A percentile compares a stretch with the other conserved stretches of the same genome.
Conservation (phyloP, 1,284 basidiomycete species). For the Pterula multifida region DNA sequence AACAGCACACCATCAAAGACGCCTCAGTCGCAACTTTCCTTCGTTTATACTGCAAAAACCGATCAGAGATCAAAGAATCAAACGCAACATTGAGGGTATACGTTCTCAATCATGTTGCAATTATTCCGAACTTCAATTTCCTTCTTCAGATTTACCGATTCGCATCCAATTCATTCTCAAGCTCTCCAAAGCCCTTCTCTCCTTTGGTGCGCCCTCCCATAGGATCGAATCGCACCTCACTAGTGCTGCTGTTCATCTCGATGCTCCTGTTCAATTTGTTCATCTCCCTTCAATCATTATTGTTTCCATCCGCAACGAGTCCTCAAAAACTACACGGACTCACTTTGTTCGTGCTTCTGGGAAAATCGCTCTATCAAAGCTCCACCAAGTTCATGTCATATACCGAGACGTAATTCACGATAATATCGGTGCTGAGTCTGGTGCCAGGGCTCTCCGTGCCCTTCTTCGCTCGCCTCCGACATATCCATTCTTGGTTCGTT, state of each 20-base stretch:
- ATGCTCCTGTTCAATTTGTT: slow-evolving; percentile 45
- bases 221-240: slow-evolving; percentile 73
- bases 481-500: slow-evolving; percentile 51
- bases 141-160: slow-evolving; percentile 41
- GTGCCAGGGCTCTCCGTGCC: slow-evolving; percentile 43
- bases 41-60: slow-evolving; percentile 7
- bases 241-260: slow-evolving; percentile 38
- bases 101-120: slow-evolving; percentile 13
- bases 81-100: slow-evolving; percentile 24
- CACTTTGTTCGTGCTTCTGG: slow-evolving; percentile 71
- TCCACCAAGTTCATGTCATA: slow-evolving; percentile 63
- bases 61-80: slow-evolving; percentile 13
- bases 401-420: slow-evolving; percentile 75
- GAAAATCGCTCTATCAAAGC: slow-evolving; percentile 58
- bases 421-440: slow-evolving; percentile 53
- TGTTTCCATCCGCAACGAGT: slow-evolving; percentile 59
- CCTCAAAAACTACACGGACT: slow-evolving; percentile 49
- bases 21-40: background rate
- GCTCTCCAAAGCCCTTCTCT: slow-evolving; percentile 70
- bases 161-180: slow-evolving; percentile 71
- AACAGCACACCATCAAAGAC: background rate
- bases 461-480: slow-evolving; percentile 51
- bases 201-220: slow-evolving; percentile 80
- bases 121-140: background rate
- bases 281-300: slow-evolving; percentile 74